Evolutionary conservation across 2,329 filamentous ascomycete genomes (phyloP).

Genomic region (Neodidymelliopsis sp.): DNA sequence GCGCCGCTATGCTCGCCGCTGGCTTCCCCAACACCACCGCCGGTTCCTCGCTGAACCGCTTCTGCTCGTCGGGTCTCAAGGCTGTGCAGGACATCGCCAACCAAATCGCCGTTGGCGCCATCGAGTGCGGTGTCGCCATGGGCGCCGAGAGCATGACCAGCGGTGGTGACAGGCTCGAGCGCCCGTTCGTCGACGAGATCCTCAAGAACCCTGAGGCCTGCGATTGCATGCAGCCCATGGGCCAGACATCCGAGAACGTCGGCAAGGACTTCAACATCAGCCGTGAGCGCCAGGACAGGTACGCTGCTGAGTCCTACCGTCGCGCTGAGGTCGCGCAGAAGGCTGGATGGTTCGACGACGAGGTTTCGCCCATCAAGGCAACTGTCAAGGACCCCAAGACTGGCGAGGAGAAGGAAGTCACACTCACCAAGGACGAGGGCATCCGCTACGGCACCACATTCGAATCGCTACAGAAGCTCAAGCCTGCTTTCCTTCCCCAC

Average conservation of each 20-base stretch:
- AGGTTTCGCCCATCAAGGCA: slow-evolving; percentile 88
- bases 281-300: slow-evolving; percentile 82
- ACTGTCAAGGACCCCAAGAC: slow-evolving; percentile 84
- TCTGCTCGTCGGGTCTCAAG: slow-evolving; percentile 97
- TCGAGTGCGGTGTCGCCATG: slow-evolving; percentile 85
- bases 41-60: slow-evolving; percentile 86
- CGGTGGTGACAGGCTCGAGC: slow-evolving; percentile 72
- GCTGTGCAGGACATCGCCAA: slow-evolving; percentile 94
- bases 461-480: slow-evolving; percentile 82
- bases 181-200: slow-evolving; percentile 80
- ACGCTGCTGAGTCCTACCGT: slow-evolving; percentile 85
- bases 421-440: slow-evolving; percentile 85
- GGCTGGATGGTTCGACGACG: slow-evolving; percentile 88
- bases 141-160: slow-evolving; percentile 89
- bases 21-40: slow-evolving; percentile 91
- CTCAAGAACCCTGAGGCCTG: slow-evolving; percentile 75
- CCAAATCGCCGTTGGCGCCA: slow-evolving; percentile 79
- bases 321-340: slow-evolving; percentile 91
- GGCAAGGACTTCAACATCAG: slow-evolving; percentile 86
- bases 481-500: slow-evolving; percentile 88
- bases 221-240: slow-evolving; percentile 96
- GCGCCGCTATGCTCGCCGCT: slow-evolving; percentile 86
- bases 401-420: slow-evolving; percentile 78
- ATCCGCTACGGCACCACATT: slow-evolving; percentile 88
- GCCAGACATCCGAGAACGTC: slow-evolving; percentile 97